Percentiles rank a stretch among this genome's conserved stretches.
Evolutionary conservation across 2,329 filamentous ascomycete genomes (phyloP).

Genomic region (Scedosporium apiospermum): DNA sequence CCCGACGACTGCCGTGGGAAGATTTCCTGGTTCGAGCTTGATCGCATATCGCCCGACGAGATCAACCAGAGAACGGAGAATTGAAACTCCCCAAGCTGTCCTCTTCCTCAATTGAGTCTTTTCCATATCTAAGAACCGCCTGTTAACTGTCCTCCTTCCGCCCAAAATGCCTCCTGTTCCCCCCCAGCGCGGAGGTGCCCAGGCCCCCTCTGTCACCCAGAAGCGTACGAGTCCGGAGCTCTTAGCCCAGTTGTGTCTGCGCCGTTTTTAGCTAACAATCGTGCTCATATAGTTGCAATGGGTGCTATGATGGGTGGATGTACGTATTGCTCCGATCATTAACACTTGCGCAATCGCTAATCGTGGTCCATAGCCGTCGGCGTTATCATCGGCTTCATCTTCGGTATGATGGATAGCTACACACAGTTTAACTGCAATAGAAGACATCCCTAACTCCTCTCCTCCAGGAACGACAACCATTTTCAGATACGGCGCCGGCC

Average conservation of each 20-base stretch:
- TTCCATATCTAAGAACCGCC: too few relatives aligned
- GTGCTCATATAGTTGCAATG: conserved; percentile 73
- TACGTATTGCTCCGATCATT: conserved; percentile 40
- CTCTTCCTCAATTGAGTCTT: too few relatives aligned
- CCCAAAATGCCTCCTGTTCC: neutral
- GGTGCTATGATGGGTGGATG: conserved; percentile 97
- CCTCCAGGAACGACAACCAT: conserved; percentile 77
- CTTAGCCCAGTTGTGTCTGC: neutral
- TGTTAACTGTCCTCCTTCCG: neutral
- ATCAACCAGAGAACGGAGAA: too few relatives aligned
- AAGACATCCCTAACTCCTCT: conserved; percentile 11
- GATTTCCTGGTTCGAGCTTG: neutral
- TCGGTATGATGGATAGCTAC: conserved; percentile 46
- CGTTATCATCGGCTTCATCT: conserved; percentile 94
- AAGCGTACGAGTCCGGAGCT: neutral
- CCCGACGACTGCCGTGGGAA: neutral
- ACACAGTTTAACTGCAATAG: neutral
- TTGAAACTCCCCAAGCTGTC: too few relatives aligned
- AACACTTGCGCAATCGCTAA: neutral
- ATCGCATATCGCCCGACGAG: neutral
- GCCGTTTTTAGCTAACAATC: neutral
- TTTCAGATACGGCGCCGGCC: conserved; percentile 86
- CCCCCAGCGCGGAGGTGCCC: neutral
- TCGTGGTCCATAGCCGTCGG: conserved; percentile 62
- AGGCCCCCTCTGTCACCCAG: neutral